phyloP scores from a whole-genome alignment of 768 basidiomycete genomes.

The Phallus indusiatus region DNA sequence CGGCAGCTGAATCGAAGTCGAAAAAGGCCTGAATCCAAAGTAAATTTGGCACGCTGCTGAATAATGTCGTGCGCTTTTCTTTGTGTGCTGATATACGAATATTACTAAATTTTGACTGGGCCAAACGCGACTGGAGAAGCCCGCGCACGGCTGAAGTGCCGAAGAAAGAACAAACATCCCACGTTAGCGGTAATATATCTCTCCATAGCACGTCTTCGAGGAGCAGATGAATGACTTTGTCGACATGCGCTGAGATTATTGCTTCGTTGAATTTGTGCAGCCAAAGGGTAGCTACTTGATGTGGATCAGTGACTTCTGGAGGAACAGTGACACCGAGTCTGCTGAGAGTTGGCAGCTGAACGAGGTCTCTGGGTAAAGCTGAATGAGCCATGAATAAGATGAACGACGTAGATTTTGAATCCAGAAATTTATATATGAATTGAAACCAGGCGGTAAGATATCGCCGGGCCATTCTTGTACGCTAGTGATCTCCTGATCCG shows the following conservation, averaged over 20 bases:
- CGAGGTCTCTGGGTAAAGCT: not conserved
- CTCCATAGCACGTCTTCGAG: conserved; percentile 42
- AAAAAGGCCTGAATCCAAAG: conserved; percentile 51
- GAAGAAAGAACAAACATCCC: conserved; percentile 53
- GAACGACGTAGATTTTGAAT: not conserved
- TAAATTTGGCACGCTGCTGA: conserved; percentile 28
- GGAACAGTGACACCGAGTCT: conserved; percentile 12
- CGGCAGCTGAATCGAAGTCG: conserved; percentile 34
- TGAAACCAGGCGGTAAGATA: too few species aligned
- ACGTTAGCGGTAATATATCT: conserved; percentile 53
- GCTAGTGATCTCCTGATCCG: too few species aligned
- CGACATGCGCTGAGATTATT: conserved; percentile 2
- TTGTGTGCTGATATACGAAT: conserved; percentile 11
- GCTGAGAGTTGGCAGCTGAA: conserved; percentile 19
- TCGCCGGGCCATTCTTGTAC: too few species aligned
- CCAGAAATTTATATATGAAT: not conserved
- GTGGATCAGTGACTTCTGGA: conserved; percentile 26
- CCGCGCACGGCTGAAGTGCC: conserved; percentile 28
- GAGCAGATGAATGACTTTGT: conserved; percentile 23
- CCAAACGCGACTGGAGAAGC: conserved; percentile 41
- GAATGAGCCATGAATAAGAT: not conserved
- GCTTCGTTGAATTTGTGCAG: conserved; percentile 17
- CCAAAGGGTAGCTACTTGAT: conserved; percentile 31
- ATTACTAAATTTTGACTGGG: conserved; percentile 4
- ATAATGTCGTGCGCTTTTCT: conserved; percentile 10